Base-by-base conservation (phyloP, 352 stramenopile species). In the Hyaloperonospora brassicae region DNA sequence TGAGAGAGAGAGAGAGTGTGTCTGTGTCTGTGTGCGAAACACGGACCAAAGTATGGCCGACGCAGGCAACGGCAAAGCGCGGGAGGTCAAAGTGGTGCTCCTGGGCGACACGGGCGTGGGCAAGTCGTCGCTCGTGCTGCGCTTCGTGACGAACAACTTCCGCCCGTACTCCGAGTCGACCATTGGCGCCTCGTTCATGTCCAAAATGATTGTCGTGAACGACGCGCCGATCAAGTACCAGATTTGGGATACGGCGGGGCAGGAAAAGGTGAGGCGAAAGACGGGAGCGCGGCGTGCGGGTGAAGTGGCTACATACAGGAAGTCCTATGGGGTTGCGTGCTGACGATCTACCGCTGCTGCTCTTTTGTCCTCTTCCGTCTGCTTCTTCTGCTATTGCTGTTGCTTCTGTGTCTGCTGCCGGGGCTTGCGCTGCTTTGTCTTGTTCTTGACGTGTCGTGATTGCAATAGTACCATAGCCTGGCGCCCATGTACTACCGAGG, bases 401-500 rank as follows among this genome's bases (percentile, higher is more conserved):
- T 2, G 9, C 14, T 21, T 48, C 12, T 45, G 12, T 21, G 30
- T 17, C 17, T 17, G 17, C 17, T 17, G 17, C 17, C 17, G 17
- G 17, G 17, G 17, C 17, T 17, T 17, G 17, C 17, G 17, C 17
- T 17, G 17, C 17, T 17, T 17, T 17, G 17, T 17, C 17, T 34
- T 34, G 27, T 34, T 34, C 4, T 34, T 34, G 27, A 9, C 8
- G 27, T 34, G 27, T 4, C 8, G 41, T 47, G 17, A 36, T 47
- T 11, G n/a, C 5, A 50, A 45, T 12, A 93, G 68, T 98, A 98
- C 67, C 91, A 98, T 58, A 97, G 86, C 45, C 69, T 99, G 38
- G 95, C 96, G 25, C 96, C 96, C 17, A 98, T 99, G 94, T 99
- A 98, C 76, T 99, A 99, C 73, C 78, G 96, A 51, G 94, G 93